Percentiles rank a stretch among this genome's conserved stretches.
These are phyloP conservation scores for Chalciporus chontae DNA, from an alignment of 768 basidiomycete genomes.

Conservation along the genomic window DNA sequence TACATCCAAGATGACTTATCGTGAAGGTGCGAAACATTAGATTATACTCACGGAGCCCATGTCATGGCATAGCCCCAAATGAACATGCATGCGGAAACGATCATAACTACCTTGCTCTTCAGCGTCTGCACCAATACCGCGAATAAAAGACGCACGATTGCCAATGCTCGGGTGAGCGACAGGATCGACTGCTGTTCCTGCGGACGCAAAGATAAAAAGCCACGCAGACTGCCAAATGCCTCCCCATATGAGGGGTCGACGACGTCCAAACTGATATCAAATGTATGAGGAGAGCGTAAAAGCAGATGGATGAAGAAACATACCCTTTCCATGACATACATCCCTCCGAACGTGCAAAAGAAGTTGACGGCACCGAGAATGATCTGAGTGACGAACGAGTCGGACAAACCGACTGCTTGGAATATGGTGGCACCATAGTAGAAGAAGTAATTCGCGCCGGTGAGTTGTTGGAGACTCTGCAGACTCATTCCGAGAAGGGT, in stretches of 20 bases:
- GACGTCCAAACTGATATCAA: constrained; percentile 53
- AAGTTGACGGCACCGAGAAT: constrained; percentile 76
- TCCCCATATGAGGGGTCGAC: constrained; percentile 61
- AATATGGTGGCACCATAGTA: constrained; percentile 68
- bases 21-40: neutral
- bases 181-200: constrained; percentile 63
- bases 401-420: constrained; percentile 58
- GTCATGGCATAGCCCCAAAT: constrained; percentile 70
- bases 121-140: neutral
- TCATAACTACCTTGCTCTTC: constrained; percentile 43
- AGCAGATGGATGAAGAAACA: constrained; percentile 11
- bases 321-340: constrained; percentile 69
- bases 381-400: constrained; percentile 70
- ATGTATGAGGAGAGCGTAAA: neutral
- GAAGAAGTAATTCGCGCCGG: constrained; percentile 68
- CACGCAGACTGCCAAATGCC: constrained; percentile 68
- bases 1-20: constrained; percentile 3
- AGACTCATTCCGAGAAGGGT: constrained; percentile 62
- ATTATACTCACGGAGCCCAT: constrained; percentile 50
- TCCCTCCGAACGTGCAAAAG: constrained; percentile 64
- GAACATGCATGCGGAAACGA: constrained; percentile 66
- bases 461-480: constrained; percentile 71
- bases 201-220: constrained; percentile 72
- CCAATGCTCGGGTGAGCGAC: constrained; percentile 46
- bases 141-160: constrained; percentile 36